Percentiles rank a stretch among this genome's conserved stretches.
phyloP scores from a whole-genome alignment of 2,329 filamentous ascomycete species.

The Nemania abortiva region DNA sequence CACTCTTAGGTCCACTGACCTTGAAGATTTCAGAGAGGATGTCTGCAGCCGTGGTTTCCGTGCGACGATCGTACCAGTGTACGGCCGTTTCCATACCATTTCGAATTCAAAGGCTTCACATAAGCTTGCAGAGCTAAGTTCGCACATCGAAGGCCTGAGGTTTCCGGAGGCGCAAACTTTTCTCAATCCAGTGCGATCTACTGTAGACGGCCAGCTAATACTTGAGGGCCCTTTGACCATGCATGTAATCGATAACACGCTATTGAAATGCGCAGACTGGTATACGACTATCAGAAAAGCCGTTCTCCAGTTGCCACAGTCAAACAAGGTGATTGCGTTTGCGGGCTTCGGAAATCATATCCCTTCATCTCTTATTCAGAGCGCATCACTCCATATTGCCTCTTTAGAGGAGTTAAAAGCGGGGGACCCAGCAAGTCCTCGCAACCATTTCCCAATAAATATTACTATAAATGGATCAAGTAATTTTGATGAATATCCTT shows the following conservation, averaged over 20 bases:
- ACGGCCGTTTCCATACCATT: conserved; percentile 35
- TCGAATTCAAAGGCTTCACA: conserved; percentile 9
- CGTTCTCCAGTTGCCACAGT: background rate
- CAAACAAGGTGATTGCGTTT: conserved; percentile 2
- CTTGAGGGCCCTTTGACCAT: background rate
- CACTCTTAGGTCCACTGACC: conserved; percentile 18
- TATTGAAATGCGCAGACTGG: conserved; percentile 22
- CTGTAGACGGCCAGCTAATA: conserved; percentile 18
- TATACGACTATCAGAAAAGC: conserved; percentile 12
- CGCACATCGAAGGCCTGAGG: background rate
- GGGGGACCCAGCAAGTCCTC: background rate
- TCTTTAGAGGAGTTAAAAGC: background rate
- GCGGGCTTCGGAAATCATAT: conserved; percentile 29
- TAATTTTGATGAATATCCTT: conserved; percentile 26
- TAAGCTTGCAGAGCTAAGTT: conserved; percentile 11
- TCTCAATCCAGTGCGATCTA: conserved; percentile 19
- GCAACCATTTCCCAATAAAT: background rate
- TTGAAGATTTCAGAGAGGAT: conserved; percentile 15
- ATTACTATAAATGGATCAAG: background rate
- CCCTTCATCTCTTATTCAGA: conserved; percentile 14
- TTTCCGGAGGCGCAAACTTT: conserved; percentile 1
- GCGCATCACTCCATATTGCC: conserved; percentile 3
- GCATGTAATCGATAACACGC: conserved; percentile 12
- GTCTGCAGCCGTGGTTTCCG: conserved; percentile 17
- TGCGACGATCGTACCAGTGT: conserved; percentile 21